These are phyloP conservation scores for Cladorrhinum sp. DNA, from an alignment of 2,329 filamentous ascomycete species.

Conservation along the genomic window DNA sequence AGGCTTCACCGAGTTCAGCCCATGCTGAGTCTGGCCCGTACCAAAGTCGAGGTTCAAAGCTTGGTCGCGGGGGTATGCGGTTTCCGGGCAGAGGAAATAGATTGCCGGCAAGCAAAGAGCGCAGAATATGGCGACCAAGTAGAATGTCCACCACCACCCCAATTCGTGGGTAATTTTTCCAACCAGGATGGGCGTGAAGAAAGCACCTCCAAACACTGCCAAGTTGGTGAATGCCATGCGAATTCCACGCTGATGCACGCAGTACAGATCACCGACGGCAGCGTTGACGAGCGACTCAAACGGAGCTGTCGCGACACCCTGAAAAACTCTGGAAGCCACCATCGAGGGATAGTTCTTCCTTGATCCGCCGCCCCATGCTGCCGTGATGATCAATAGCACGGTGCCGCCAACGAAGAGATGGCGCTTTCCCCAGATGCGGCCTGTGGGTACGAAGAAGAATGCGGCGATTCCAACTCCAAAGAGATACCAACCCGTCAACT, in stretches of 20 bases:
- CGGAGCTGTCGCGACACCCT: slow-evolving; percentile 81
- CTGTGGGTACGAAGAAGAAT: slow-evolving; percentile 81
- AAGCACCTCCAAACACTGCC: slow-evolving; percentile 54
- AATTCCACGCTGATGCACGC: slow-evolving; percentile 78
- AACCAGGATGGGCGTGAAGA: slow-evolving; percentile 80
- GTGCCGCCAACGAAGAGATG: slow-evolving; percentile 81
- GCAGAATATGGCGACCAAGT: slow-evolving; percentile 81
- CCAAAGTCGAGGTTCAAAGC: slow-evolving; percentile 65
- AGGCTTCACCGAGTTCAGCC: background rate
- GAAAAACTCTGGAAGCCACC: slow-evolving; percentile 74
- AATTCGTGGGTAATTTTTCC: slow-evolving; percentile 76
- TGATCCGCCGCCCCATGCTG: slow-evolving; percentile 73
- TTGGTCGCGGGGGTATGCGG: slow-evolving; percentile 66
- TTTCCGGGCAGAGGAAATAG: slow-evolving; percentile 81
- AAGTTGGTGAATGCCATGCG: slow-evolving; percentile 77
- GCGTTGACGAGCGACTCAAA: slow-evolving; percentile 90
- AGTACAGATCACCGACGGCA: slow-evolving; percentile 85
- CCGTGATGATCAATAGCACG: slow-evolving; percentile 68
- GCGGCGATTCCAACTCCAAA: slow-evolving; percentile 78
- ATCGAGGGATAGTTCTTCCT: slow-evolving; percentile 67
- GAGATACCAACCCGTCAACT: slow-evolving; percentile 84
- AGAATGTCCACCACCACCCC: slow-evolving; percentile 86
- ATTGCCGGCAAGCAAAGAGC: slow-evolving; percentile 67
- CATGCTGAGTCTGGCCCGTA: slow-evolving; percentile 28
- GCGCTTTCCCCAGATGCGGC: slow-evolving; percentile 87